Evolutionary conservation across 345 rosid genomes (phyloP), one percentile per base, ranked within the genome.

Genomic region (Bretschneidera sinensis): DNA sequence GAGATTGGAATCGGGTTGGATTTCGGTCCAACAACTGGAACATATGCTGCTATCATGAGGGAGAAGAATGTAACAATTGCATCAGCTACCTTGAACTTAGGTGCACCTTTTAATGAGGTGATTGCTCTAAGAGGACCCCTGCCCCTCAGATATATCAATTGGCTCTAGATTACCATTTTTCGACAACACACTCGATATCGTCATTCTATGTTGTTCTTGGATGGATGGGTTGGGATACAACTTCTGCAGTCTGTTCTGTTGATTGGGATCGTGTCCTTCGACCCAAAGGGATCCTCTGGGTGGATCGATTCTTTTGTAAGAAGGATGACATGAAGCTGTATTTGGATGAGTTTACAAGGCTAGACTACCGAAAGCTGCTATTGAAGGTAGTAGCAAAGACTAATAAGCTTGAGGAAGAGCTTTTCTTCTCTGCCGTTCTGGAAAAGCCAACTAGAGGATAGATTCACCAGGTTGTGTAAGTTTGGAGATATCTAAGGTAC

Each of bases 121-220:
- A 80, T 80, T 47, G 81, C 84, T 21, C 68, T 75, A 21, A 64
- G 87, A 60, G 85, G 85, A 13, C 81, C 80, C 9, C 55, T 82
- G 43, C 81, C 83, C 20, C 73, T 78, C 5, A 73, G n/a, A 82
- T 51, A 5, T 82, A 43, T 80, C 83, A 9, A 61, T 76, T 0
- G 82, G 82, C 15, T 70, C 87, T 20, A 82, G 91, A 48, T 34
- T 78, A 63, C 91, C 83, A 4, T 78, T 85, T 65, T 82, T 78
- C 33, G 85, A 82, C 58, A 78, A 76, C 68, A 82, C 83, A 11
- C 82, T 85, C 3, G 85, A 82, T 60, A 75, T 80, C 0, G 61
- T 21, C 87, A 80, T 65, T 71, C 87, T 9, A 78, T 75, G 14
- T 35, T 72, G 1, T 78, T 85, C 70, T 66, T 73, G 11, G 85